Base-by-base conservation (phyloP, 768 basidiomycete genomes). In the Sutorius australiensis region DNA sequence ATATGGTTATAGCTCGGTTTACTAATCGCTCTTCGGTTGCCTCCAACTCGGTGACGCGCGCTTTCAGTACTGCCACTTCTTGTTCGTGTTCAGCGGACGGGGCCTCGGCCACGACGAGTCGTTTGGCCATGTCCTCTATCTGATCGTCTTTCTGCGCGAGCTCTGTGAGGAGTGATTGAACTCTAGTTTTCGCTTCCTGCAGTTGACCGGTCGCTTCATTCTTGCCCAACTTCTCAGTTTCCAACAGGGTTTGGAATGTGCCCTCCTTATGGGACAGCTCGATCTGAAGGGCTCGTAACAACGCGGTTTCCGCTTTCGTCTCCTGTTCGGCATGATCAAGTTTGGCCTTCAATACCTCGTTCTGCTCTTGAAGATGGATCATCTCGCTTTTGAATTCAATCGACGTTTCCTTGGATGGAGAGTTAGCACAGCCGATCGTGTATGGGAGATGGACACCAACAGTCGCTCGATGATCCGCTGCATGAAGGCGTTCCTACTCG, bases 251-350 rank as follows among this genome's bases (percentile, higher is more conserved):
- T 50, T 67, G 53, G 14, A 49, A 53, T 7, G 47, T 47, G 17
- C 69, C 68, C 27, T 71, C 63, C 38, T 62, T 65, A 33, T 42
- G 63, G 12, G 69, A 65, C 44, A 55, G 39, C 36, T 67, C 63
- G 27, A 54, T 46, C 52, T 55, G 65, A 57, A 67, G 51, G 28
- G 52, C 52, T 38, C 43, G 55, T 5, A 61, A 47, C 5, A 51
- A 59, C 33, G 38, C 37, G 2, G 27, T 43, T 42, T 60, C 65
- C 12, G 55, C 55, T 24, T 50, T 36, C 3, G 46, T 28, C 19
- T 52, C 54, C 32, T 41, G 54, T 13, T 59, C 48, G 17, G 54
- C 43, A 21, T 33, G 42, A 27, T 66, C 54, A 9, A 61, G 57
- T 40, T 40, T 55, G 24, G 54, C 17, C 41, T 56, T 58, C 40